Conservation (phyloP, 2,329 filamentous ascomycete genomes). For the Colletotrichum spaethianum region DNA sequence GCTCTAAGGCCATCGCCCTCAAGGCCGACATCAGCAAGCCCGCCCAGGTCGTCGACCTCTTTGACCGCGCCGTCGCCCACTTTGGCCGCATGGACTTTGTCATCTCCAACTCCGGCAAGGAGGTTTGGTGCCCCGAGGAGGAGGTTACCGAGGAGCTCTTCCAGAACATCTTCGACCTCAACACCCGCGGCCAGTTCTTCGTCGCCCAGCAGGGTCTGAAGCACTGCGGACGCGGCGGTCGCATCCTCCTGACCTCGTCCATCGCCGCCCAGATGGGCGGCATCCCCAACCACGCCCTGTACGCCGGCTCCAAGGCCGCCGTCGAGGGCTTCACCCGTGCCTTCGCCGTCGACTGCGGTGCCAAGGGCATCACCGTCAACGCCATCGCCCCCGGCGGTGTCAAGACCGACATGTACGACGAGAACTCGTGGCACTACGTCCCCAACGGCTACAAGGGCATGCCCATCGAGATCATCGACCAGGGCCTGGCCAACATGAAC, state of each 20-base stretch:
- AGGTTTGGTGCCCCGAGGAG: conserved; percentile 79
- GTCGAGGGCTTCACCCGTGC: conserved; percentile 81
- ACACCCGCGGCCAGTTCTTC: conserved; percentile 82
- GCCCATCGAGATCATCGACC: conserved; percentile 67
- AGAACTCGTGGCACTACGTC: conserved; percentile 77
- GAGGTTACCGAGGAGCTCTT: conserved; percentile 80
- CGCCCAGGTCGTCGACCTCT: conserved; percentile 72
- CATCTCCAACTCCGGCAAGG: conserved; percentile 80
- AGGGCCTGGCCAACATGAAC: conserved; percentile 68
- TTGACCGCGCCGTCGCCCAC: conserved; percentile 74
- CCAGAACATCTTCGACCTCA: conserved; percentile 80
- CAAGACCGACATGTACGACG: conserved; percentile 84
- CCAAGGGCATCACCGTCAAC: conserved; percentile 78
- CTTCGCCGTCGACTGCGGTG: conserved; percentile 80
- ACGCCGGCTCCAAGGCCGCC: conserved; percentile 80
- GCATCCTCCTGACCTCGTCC: conserved; percentile 80
- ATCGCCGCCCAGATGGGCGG: conserved; percentile 77
- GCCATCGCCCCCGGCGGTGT: conserved; percentile 81
- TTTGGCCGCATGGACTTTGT: conserved; percentile 81
- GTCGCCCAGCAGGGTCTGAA: conserved; percentile 83
- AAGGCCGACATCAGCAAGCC: conserved; percentile 77
- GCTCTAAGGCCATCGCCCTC: conserved; percentile 70
- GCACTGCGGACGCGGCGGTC: conserved; percentile 77
- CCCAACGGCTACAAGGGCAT: conserved; percentile 68
- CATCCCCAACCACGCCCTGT: conserved; percentile 78